Evolutionary conservation across 805 yeast species (phyloP).

Genomic region (Lipomyces orientalis): DNA sequence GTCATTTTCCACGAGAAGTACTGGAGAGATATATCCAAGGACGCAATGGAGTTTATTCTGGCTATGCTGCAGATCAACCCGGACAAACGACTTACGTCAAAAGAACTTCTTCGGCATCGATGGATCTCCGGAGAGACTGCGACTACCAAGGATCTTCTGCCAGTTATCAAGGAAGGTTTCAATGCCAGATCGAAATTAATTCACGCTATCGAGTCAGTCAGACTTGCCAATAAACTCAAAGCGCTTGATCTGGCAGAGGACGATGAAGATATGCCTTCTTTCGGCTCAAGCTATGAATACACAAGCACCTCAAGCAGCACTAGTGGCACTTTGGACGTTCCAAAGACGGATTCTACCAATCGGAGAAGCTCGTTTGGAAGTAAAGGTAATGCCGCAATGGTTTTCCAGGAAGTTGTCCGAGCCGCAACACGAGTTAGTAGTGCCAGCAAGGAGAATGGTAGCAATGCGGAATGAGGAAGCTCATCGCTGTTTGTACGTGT

Average conservation of each 20-base stretch:
- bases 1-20: constrained; percentile 86
- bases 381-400: constrained; percentile 31
- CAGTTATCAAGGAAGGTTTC: constrained; percentile 78
- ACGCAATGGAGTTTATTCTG: constrained; percentile 79
- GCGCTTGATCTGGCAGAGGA: constrained; percentile 61
- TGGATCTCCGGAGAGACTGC: constrained; percentile 65
- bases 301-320: background rate
- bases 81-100: constrained; percentile 63
- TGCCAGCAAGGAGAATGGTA: constrained; percentile 30
- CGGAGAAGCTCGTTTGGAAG: constrained; percentile 26
- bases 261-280: constrained; percentile 51
- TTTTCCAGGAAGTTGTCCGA: constrained; percentile 69
- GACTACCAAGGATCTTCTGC: constrained; percentile 69
- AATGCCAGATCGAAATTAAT: constrained; percentile 82
- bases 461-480: background rate
- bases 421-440: constrained; percentile 70
- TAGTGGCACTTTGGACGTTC: background rate
- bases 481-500: background rate
- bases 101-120: constrained; percentile 65
- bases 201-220: constrained; percentile 84
- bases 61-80: constrained; percentile 74
- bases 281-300: background rate
- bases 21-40: constrained; percentile 81
- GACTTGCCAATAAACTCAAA: constrained; percentile 76
- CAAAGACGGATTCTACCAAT: background rate